Conservation (phyloP, 2,329 filamentous ascomycete species). For the Botrytis tulipae region DNA sequence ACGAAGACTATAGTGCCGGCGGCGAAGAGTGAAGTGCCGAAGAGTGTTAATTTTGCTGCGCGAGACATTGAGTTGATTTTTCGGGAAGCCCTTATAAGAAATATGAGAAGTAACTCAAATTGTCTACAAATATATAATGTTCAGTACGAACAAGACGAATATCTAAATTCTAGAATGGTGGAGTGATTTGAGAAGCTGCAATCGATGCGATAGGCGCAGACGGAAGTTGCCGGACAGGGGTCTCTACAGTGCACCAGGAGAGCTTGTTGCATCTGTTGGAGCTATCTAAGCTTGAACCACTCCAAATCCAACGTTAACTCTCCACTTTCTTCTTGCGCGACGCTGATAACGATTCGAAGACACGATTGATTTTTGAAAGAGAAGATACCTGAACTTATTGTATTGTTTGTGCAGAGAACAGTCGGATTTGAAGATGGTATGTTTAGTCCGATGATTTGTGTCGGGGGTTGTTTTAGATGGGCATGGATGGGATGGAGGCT, state of each 20-base stretch:
- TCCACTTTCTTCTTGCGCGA: conserved; percentile 17
- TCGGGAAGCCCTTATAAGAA: background rate
- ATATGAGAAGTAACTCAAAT: background rate
- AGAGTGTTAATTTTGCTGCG: conserved; percentile 82
- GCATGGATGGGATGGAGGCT: conserved; percentile 13
- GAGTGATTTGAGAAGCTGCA: conserved; percentile 10
- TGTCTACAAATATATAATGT: background rate
- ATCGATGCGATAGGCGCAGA: conserved; percentile 12
- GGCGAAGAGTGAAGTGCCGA: conserved; percentile 73
- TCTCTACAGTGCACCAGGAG: conserved; percentile 18
- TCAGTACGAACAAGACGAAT: background rate
- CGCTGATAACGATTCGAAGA: conserved; percentile 19
- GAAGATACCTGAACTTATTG: background rate
- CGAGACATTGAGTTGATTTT: conserved; percentile 66
- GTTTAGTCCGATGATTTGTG: conserved; percentile 11
- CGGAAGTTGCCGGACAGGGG: conserved; percentile 33
- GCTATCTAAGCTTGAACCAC: conserved; percentile 23
- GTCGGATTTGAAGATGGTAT: conserved; percentile 33
- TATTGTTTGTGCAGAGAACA: conserved; percentile 12
- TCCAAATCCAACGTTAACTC: conserved; percentile 17
- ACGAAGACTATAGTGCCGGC: conserved; percentile 78
- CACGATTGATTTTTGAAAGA: conserved; percentile 22
- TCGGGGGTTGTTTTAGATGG: background rate
- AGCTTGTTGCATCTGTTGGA: conserved; percentile 29
- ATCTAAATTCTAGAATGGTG: background rate